Evolutionary conservation across 1,284 basidiomycete genomes (phyloP).

Genomic region (Fomes fomentarius): DNA sequence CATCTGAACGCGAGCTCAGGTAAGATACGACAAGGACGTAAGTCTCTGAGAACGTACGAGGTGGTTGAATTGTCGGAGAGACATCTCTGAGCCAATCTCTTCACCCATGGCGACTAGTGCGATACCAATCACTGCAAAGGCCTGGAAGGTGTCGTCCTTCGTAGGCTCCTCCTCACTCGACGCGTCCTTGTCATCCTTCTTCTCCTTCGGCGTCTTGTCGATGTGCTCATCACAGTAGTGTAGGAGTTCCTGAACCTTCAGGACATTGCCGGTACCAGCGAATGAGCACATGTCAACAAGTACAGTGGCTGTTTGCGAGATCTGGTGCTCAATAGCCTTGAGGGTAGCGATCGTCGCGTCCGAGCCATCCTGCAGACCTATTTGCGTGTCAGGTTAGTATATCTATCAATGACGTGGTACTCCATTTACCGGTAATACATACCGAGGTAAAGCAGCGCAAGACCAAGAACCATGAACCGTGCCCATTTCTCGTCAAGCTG

Average conservation of each 20-base stretch:
- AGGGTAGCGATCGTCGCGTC: conserved; percentile 96
- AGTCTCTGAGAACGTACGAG: conserved; percentile 68
- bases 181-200: conserved; percentile 61
- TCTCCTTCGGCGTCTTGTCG: conserved; percentile 58
- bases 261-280: conserved; percentile 94
- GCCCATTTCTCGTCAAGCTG: conserved; percentile 92
- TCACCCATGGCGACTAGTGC: conserved; percentile 98
- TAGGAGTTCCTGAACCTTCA: conserved; percentile 93
- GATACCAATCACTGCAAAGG: conserved; percentile 94
- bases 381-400: background rate
- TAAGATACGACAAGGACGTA: too few species aligned
- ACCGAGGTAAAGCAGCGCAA: conserved; percentile 94
- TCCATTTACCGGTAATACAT: conserved; percentile 25
- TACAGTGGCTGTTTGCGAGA: conserved; percentile 90
- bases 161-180: conserved; percentile 54
- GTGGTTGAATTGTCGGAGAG: conserved; percentile 92
- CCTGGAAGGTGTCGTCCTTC: conserved; percentile 85
- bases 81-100: conserved; percentile 98
- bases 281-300: conserved; percentile 95
- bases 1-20: conserved; percentile 64
- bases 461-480: conserved; percentile 87
- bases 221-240: conserved; percentile 95
- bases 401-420: background rate
- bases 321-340: conserved; percentile 93
- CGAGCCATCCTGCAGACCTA: conserved; percentile 88